Conservation (phyloP, 73 alveolate genomes). For the Blepharisma stoltei region DNA sequence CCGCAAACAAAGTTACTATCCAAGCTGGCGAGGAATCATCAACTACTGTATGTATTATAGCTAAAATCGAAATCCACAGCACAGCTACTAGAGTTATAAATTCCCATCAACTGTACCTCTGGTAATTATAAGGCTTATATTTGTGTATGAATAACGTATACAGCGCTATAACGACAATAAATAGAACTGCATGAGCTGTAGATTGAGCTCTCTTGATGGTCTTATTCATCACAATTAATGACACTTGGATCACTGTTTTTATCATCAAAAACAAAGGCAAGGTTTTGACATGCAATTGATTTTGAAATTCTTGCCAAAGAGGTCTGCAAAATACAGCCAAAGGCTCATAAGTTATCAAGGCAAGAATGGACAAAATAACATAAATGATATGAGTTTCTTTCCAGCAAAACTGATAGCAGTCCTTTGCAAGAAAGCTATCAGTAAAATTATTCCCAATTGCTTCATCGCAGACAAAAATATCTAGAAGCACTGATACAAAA, state of each 20-base stretch:
- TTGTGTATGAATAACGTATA: background rate
- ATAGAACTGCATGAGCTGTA: conserved; percentile 22
- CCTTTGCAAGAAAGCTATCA: background rate
- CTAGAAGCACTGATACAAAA: background rate
- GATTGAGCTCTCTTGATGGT: background rate
- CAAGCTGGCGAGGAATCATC: too few relatives aligned
- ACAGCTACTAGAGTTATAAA: conserved; percentile 1
- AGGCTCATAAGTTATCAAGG: conserved; percentile 27
- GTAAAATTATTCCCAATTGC: conserved; percentile 11
- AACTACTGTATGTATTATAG: too few relatives aligned
- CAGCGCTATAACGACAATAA: background rate
- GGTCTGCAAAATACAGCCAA: conserved; percentile 28
- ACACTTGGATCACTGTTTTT: conserved; percentile 17
- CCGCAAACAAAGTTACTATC: too few relatives aligned
- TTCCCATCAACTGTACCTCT: conserved; percentile 22
- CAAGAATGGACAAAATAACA: conserved; percentile 21
- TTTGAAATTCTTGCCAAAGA: conserved; percentile 24
- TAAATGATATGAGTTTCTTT: background rate
- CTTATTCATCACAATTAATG: background rate
- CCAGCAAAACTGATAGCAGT: conserved; percentile 32
- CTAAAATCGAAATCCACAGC: background rate
- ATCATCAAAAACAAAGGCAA: conserved; percentile 2
- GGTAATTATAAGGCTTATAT: conserved; percentile 8
- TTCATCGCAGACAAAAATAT: conserved; percentile 28
- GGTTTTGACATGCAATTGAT: background rate